A percentile compares a stretch with the other conserved stretches of the same genome.
Evolutionary conservation across 1,284 basidiomycete genomes (phyloP).

Genomic region (Melampsora larici-populina): DNA sequence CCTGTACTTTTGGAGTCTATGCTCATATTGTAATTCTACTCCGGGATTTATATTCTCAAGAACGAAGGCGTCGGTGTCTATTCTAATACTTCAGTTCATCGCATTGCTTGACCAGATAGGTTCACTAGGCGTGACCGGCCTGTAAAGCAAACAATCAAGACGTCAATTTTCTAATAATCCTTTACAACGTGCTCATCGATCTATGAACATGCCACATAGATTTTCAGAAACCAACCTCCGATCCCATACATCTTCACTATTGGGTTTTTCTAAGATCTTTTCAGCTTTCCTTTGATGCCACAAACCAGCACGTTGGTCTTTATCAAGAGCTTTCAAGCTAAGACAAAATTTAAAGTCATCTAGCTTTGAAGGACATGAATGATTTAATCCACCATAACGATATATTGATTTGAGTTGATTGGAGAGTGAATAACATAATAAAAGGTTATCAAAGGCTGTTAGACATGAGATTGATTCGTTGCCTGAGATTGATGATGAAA

Average conservation of each 20-base stretch:
- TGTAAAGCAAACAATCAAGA: neutral
- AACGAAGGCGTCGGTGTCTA: no score
- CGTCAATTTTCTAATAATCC: neutral
- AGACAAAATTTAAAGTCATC: constrained; percentile 43
- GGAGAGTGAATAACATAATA: no score
- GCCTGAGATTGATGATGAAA: constrained; percentile 32
- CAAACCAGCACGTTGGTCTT: no score
- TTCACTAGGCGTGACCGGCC: neutral
- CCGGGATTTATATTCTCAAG: no score
- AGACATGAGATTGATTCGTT: constrained; percentile 38
- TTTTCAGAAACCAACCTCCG: constrained; percentile 8
- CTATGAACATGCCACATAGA: neutral
- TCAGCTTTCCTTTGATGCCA: no score
- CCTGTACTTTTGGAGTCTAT: neutral
- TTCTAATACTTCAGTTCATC: neutral
- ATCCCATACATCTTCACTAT: constrained; percentile 40
- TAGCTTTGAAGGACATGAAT: constrained; percentile 6
- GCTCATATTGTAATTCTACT: no score
- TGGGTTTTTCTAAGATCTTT: constrained; percentile 27
- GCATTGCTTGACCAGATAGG: no score
- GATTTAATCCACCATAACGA: constrained; percentile 15
- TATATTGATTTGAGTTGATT: constrained; percentile 42
- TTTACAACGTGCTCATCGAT: neutral
- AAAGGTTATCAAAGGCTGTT: no score
- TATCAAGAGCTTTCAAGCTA: constrained; percentile 19